Conservation (phyloP, 2,329 filamentous ascomycete species). For the Microcera coccophila region DNA sequence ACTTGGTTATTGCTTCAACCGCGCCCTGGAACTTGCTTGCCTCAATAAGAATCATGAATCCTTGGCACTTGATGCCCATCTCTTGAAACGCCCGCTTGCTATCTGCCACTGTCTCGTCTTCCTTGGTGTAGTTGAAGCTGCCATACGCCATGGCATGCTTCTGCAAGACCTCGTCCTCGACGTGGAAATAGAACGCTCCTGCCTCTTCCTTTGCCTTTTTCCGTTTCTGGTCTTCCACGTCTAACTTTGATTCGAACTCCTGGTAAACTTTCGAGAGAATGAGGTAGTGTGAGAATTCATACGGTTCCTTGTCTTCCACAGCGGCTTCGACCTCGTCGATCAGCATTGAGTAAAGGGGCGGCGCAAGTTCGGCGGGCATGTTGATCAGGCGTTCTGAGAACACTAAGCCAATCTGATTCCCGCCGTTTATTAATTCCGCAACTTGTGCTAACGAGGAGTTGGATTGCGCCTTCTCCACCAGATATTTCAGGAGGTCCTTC, state of each 20-base stretch:
- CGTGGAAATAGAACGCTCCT: conserved; percentile 85
- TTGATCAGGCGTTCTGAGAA: conserved; percentile 95
- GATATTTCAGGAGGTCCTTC: conserved; percentile 66
- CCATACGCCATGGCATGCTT: conserved; percentile 67
- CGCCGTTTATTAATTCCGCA: conserved; percentile 49
- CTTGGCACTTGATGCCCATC: conserved; percentile 78
- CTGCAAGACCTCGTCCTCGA: conserved; percentile 87
- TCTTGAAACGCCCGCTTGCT: conserved; percentile 95
- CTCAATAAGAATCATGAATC: conserved; percentile 84
- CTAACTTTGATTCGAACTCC: conserved; percentile 78
- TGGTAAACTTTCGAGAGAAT: conserved; percentile 89
- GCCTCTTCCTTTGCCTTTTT: conserved; percentile 62
- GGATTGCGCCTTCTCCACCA: conserved; percentile 53
- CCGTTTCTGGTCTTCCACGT: conserved; percentile 55
- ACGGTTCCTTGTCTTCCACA: conserved; percentile 85
- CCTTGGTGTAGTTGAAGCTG: conserved; percentile 73
- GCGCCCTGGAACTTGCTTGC: conserved; percentile 70
- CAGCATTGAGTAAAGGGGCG: conserved; percentile 93
- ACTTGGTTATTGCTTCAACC: conserved; percentile 71
- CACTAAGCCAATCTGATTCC: conserved; percentile 71
- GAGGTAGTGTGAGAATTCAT: conserved; percentile 89
- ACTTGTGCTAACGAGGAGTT: conserved; percentile 56
- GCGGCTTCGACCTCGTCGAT: conserved; percentile 87
- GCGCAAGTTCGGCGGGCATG: conserved; percentile 88
- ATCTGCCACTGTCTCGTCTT: conserved; percentile 78